Conservation (phyloP, 2,329 filamentous ascomycete species). For the Fusarium aywerte region DNA sequence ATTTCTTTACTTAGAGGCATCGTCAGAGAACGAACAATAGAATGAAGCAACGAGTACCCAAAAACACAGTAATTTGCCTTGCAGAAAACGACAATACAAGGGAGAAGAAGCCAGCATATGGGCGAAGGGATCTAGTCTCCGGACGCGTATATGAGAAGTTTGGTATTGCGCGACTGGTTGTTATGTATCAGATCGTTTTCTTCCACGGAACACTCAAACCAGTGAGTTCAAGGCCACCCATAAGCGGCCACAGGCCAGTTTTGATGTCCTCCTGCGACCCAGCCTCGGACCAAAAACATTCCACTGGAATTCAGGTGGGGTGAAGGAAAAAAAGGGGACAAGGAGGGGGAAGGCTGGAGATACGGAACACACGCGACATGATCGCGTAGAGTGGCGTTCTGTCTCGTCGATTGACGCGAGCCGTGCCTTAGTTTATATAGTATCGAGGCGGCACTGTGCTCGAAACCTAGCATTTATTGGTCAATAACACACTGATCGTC, state of each 20-base stretch:
- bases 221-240: conserved; percentile 1
- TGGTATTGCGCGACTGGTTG: neutral
- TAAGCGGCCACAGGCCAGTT: conserved; percentile 20
- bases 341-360: conserved; percentile 6
- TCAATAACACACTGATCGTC: conserved; percentile 23
- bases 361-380: conserved; percentile 29
- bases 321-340: conserved; percentile 22
- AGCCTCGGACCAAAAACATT: conserved; percentile 23
- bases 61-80: neutral
- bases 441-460: conserved; percentile 4
- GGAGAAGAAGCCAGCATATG: no score
- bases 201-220: neutral
- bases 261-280: conserved; percentile 30
- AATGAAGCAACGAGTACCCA: conserved; percentile 41
- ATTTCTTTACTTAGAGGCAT: conserved; percentile 35
- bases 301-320: conserved; percentile 34
- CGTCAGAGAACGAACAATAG: conserved; percentile 34
- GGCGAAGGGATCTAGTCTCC: neutral
- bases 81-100: neutral
- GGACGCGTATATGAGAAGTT: neutral
- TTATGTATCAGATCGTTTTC: conserved; percentile 21
- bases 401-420: conserved; percentile 26
- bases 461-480: conserved; percentile 6
- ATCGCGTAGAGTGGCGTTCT: conserved; percentile 44
- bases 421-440: conserved; percentile 3